A percentile compares a stretch with the other conserved stretches of the same genome.
Conservation (phyloP, 2,329 filamentous ascomycete species). For the Madurella mycetomatis region DNA sequence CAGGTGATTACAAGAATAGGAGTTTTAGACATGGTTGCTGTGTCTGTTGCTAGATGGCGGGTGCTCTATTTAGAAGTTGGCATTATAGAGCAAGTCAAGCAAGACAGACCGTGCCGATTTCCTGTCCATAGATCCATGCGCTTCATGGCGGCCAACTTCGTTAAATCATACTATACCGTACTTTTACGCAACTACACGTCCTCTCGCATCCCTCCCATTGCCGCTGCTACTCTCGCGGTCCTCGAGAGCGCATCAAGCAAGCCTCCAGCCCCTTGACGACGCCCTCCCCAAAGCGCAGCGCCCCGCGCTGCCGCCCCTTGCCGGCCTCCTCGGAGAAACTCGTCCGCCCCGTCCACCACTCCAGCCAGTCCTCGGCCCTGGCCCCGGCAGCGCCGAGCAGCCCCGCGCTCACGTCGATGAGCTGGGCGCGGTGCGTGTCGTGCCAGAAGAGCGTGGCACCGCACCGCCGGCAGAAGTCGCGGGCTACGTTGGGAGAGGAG, state of each 20-base stretch:
- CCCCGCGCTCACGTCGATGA: conserved; percentile 63
- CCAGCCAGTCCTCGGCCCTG: conserved; percentile 54
- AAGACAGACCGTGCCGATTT: no score
- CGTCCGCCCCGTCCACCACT: conserved; percentile 56
- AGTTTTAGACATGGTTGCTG: background rate
- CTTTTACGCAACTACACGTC: no score
- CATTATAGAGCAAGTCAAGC: no score
- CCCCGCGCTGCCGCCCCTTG: conserved; percentile 28
- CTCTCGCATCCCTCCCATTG: no score
- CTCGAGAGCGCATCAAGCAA: background rate
- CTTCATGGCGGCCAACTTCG: no score
- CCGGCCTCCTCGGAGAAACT: conserved; percentile 55
- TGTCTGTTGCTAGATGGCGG: no score
- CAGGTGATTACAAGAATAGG: background rate
- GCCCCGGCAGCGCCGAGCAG: conserved; percentile 51
- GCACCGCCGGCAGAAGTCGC: conserved; percentile 60
- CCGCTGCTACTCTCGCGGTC: no score
- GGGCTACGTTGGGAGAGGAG: conserved; percentile 49
- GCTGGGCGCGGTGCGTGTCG: conserved; percentile 44
- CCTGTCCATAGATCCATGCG: no score
- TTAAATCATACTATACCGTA: no score
- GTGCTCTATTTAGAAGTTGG: no score
- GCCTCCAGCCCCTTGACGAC: conserved; percentile 25
- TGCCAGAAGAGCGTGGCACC: conserved; percentile 64
- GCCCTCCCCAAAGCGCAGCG: conserved; percentile 26